These are phyloP conservation scores for Piromyces finnis DNA, from an alignment of 192 early-diverging fungal genomes.

Conservation along the genomic window DNA sequence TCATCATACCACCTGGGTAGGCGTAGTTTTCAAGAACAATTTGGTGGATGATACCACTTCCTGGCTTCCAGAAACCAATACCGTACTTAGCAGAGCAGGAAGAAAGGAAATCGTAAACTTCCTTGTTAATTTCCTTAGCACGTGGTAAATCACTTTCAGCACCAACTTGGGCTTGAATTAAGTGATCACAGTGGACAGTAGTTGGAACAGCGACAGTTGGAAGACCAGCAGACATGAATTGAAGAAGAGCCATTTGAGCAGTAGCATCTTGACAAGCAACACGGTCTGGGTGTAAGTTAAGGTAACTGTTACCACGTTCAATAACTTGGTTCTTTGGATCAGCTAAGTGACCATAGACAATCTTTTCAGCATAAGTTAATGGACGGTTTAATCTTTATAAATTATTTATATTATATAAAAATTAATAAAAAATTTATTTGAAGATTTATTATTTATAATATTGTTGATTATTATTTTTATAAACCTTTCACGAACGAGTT, in stretches of 20 bases:
- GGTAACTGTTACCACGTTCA: conserved; percentile 74
- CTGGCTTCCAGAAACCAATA: conserved; percentile 91
- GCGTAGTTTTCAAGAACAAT: conserved; percentile 98
- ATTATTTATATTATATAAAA: too few relatives aligned
- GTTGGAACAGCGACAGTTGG: conserved; percentile 76
- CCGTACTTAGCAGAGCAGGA: conserved; percentile 75
- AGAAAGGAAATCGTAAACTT: conserved; percentile 84
- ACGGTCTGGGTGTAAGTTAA: conserved; percentile 92
- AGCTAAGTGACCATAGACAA: conserved; percentile 95
- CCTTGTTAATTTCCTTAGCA: conserved; percentile 75
- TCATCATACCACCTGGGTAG: conserved; percentile 86
- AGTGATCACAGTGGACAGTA: conserved; percentile 92
- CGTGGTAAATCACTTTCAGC: conserved; percentile 63
- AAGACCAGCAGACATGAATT: conserved; percentile 89
- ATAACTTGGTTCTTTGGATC: conserved; percentile 90
- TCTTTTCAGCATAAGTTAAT: conserved; percentile 90
- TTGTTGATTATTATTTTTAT: too few relatives aligned
- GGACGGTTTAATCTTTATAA: conserved; percentile 60
- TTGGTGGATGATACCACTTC: conserved; percentile 86
- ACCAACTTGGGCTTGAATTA: conserved; percentile 83
- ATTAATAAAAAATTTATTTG: too few relatives aligned
- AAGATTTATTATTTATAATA: too few relatives aligned
- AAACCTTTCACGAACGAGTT: conserved; percentile 77
- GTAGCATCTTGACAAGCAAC: conserved; percentile 98
- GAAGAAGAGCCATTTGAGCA: conserved; percentile 83